A percentile compares a stretch with the other conserved stretches of the same genome.
phyloP scores from a whole-genome alignment of 208 protist species.

The Wallacemonas sp. region DNA sequence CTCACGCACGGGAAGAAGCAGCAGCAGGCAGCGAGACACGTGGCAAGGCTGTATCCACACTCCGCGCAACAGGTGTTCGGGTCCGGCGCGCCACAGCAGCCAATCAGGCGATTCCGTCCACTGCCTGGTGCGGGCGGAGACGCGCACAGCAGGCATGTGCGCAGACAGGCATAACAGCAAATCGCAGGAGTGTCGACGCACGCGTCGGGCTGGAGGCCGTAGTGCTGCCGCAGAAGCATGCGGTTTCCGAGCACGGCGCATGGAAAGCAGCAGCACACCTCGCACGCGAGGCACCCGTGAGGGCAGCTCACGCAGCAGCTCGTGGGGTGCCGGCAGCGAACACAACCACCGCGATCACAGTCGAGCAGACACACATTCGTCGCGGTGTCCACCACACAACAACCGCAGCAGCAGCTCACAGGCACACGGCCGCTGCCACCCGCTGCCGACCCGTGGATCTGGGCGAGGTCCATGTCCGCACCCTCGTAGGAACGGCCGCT shows the following conservation, averaged over 20 bases:
- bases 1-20: constrained; percentile 34
- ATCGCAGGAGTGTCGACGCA: constrained; percentile 18
- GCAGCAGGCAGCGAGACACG: constrained; percentile 25
- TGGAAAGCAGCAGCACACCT: constrained; percentile 41
- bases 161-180: constrained; percentile 33
- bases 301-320: constrained; percentile 29
- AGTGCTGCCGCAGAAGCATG: constrained; percentile 47
- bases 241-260: constrained; percentile 52
- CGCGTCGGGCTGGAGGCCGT: constrained; percentile 30
- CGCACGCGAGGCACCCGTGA: constrained; percentile 32
- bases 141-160: constrained; percentile 12
- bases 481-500: neutral
- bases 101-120: neutral
- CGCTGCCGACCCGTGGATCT: too few relatives aligned
- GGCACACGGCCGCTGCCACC: neutral
- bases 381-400: constrained; percentile 6
- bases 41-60: constrained; percentile 22
- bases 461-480: neutral
- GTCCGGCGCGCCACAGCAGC: constrained; percentile 1
- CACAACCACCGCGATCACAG: constrained; percentile 19
- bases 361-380: constrained; percentile 12
- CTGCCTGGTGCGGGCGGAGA: neutral
- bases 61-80: constrained; percentile 24
- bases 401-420: constrained; percentile 21
- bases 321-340: constrained; percentile 25